phyloP scores from a whole-genome alignment of 352 stramenopile genomes.

The Aphanomyces euteiches region DNA sequence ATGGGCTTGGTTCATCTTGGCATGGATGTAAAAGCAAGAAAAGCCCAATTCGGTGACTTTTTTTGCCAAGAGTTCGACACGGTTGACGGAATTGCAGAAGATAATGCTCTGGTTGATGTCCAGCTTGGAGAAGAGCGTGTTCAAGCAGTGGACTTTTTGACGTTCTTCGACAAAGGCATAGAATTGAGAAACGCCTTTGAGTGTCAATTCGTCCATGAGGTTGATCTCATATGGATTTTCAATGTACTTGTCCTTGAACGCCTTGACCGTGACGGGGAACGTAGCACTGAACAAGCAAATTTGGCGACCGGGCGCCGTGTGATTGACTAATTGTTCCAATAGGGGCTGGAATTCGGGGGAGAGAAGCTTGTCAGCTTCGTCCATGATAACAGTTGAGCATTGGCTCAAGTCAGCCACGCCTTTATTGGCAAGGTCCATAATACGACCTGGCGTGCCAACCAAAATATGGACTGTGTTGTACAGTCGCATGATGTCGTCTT shows the following conservation, averaged over 20 bases:
- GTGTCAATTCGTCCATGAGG: conserved; percentile 98
- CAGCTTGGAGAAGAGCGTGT: conserved; percentile 99
- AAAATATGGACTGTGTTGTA: conserved; percentile 99
- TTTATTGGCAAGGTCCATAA: conserved; percentile 98
- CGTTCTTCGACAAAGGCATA: conserved; percentile 99
- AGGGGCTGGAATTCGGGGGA: conserved; percentile 98
- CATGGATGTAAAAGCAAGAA: conserved; percentile 99
- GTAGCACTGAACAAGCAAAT: conserved; percentile 99
- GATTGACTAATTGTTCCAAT: conserved; percentile 96
- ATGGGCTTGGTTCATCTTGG: conserved; percentile 99
- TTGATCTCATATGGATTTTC: conserved; percentile 99
- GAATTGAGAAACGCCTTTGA: conserved; percentile 99
- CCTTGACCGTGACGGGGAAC: conserved; percentile 99
- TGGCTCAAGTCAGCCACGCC: conserved; percentile 96
- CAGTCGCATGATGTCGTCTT: conserved; percentile 99
- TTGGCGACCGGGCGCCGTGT: conserved; percentile 91
- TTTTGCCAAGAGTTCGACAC: conserved; percentile 98
- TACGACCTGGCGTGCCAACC: conserved; percentile 97
- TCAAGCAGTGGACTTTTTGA: conserved; percentile 99
- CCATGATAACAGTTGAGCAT: conserved; percentile 98
- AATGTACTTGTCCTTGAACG: conserved; percentile 98
- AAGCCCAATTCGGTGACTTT: conserved; percentile 99
- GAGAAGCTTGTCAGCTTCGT: conserved; percentile 99
- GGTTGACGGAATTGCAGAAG: conserved; percentile 99
- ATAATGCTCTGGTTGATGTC: conserved; percentile 99